Evolutionary conservation across 768 basidiomycete species (phyloP).

Genomic region (Leccinum disarticulatum): DNA sequence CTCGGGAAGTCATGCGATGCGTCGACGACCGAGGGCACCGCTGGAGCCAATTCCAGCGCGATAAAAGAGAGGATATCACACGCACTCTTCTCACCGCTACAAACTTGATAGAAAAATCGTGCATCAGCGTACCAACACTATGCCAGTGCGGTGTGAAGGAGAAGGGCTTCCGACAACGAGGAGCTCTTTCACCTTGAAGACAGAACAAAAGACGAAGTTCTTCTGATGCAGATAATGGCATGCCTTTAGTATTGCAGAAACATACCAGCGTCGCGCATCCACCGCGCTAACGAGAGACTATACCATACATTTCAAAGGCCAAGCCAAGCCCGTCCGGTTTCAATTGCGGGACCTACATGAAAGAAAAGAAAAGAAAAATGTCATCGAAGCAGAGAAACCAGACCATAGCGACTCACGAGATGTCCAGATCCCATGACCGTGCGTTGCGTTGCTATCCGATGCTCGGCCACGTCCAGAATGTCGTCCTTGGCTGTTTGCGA

Average conservation of each 20-base stretch:
- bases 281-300: background rate
- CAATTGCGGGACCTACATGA: conserved; percentile 27
- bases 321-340: conserved; percentile 28
- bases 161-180: background rate
- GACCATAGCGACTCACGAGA: conserved; percentile 18
- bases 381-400: background rate
- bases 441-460: conserved; percentile 20
- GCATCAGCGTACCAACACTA: background rate
- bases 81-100: background rate
- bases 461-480: conserved; percentile 28
- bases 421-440: conserved; percentile 31
- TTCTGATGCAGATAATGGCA: background rate
- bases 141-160: background rate
- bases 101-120: too few species aligned
- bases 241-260: background rate
- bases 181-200: background rate
- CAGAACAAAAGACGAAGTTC: background rate
- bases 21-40: too few species aligned
- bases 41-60: background rate
- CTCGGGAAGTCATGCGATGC: too few species aligned
- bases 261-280: background rate
- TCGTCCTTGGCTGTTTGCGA: conserved; percentile 27
- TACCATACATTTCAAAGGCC: conserved; percentile 22
- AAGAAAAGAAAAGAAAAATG: background rate
- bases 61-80: background rate